Conservation (phyloP, 768 basidiomycete genomes). For the Collybia nuda region DNA sequence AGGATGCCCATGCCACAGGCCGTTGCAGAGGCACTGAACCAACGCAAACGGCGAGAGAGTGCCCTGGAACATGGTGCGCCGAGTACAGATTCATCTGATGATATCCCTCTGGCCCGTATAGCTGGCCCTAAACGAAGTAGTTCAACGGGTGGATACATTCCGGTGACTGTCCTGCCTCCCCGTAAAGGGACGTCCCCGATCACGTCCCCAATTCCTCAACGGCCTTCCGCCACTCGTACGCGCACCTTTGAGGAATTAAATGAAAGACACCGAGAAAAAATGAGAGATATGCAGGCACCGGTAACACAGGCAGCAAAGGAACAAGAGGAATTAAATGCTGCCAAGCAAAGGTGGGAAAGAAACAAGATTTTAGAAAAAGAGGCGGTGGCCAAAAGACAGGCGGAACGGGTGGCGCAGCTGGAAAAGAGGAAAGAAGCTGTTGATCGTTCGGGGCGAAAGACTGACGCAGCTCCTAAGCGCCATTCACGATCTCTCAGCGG, state of each 20-base stretch:
- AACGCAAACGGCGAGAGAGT: slow-evolving; percentile 72
- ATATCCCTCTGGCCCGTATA: slow-evolving; percentile 42
- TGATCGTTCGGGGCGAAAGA: slow-evolving; percentile 31
- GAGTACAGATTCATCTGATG: slow-evolving; percentile 45
- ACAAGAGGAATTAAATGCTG: slow-evolving; percentile 71
- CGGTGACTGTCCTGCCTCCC: slow-evolving; percentile 49
- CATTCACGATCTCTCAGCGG: slow-evolving; percentile 62
- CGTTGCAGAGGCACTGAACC: slow-evolving; percentile 71
- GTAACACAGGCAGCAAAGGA: slow-evolving; percentile 81
- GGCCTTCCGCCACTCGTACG: slow-evolving; percentile 49
- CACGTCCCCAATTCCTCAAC: slow-evolving; percentile 48
- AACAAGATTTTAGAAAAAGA: slow-evolving; percentile 74
- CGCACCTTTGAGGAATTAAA: slow-evolving; percentile 87
- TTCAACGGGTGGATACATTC: slow-evolving; percentile 29
- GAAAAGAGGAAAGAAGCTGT: slow-evolving; percentile 53
- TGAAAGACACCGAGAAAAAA: slow-evolving; percentile 82
- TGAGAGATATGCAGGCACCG: slow-evolving; percentile 80
- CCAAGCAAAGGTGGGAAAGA: slow-evolving; percentile 80
- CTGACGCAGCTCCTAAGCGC: slow-evolving; percentile 31
- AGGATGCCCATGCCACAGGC: slow-evolving; percentile 65
- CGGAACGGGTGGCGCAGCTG: slow-evolving; percentile 61
- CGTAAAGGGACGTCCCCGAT: slow-evolving; percentile 34
- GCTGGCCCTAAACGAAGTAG: slow-evolving; percentile 23
- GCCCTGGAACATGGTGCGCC: slow-evolving; percentile 48
- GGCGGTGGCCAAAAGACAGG: slow-evolving; percentile 69